Evolutionary conservation across 768 basidiomycete species (phyloP), one percentile per base, ranked within the genome.

Genomic region (Xerocomus spinulosus): DNA sequence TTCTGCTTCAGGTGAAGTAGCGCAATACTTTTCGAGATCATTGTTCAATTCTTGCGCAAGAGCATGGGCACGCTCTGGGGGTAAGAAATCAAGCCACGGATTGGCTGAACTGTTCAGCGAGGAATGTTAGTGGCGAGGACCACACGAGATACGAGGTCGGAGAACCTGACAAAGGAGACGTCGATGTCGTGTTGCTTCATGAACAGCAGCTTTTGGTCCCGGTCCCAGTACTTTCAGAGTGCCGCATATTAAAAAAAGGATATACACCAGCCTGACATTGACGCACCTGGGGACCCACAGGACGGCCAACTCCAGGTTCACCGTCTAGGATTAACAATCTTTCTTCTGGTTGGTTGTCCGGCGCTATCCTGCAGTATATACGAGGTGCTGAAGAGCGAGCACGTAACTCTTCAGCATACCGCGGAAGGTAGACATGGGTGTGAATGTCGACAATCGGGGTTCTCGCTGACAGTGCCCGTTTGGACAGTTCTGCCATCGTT

Each of bases 21-120:
- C 74, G 60, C 91, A 94, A 60, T 87, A 93, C 23, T 75, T 59
- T 60, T 94, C 88, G 9, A 93, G 74, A 59, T 92, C 87, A 28
- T 72, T 62, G 62, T 93, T 94, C 36, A 93, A 72, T 42, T 83
- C 76, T n/a, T 62, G 66, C 0, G 90, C 88, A 15, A 92, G 75
- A 12, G 63, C 60, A 41, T 77, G 73, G 9, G 91, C 92, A 35
- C 84, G 78, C 21, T 77, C 60, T 9, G 86, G 78, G 5, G 83
- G 65, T 20, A 94, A 76, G 60, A 92, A 93, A 65, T 94, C 92
- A 29, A 93, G 78, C 91, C 91, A 94, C 9, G 91, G 92, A 59
- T 94, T 93, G 23, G 91, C 91, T 21, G 87, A 79, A 62, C 89
- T 90, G 56, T 37, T 42, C 46, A 29, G 28, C 35, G 49, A 40